Evolutionary conservation across 148 eudicot genomes (phyloP), one percentile per base, ranked within the genome.

Genomic region (Agrostemma githago): DNA sequence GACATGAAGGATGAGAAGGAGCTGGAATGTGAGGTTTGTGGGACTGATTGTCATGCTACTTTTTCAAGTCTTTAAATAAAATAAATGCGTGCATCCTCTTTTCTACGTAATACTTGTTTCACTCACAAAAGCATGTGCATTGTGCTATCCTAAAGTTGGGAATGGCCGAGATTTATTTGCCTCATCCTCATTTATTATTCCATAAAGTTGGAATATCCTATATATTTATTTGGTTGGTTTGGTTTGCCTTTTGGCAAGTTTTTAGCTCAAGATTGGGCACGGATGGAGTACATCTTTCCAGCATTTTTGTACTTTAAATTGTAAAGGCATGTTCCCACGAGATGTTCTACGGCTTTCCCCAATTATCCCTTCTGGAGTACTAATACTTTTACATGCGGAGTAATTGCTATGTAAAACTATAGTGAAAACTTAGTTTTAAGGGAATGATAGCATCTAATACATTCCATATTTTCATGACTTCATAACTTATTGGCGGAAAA

Each of bases 61-160:
- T 34, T 37, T 26, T 26, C 34, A 26, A 26, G 34, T 26, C 34
- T 26, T 26, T 26, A 26, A 26, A 26, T 26, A 26, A 26, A 26
- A 26, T 26, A 62, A 62, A 62, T 37, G 40, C 66, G 19, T 62
- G 15, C 41, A 34, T 40, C 17, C 4, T 14, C 44, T 12, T 64
- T 64, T 66, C 17, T n/a, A 3, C 34, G 34, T 26, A 26, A 26
- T 26, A 26, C 56, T 8, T 2, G 56, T 5, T n/a, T 41, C 20
- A 66, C 56, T 66, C 41, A 34, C 66, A 10, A 66, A n/a, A 66
- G 51, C 70, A 66, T 66, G 70, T 66, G 70, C 70, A 48, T 40
- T 66, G 70, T 66, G 70, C 70, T 42, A 21, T 66, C 11, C 51
- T 40, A 66, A 66, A 41, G 26, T 65, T 10, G 44, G 44, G n/a